Evolutionary conservation across 2,329 filamentous ascomycete genomes (phyloP), one percentile per base, ranked within the genome.

Genomic region (Ceratocystis harringtonii): DNA sequence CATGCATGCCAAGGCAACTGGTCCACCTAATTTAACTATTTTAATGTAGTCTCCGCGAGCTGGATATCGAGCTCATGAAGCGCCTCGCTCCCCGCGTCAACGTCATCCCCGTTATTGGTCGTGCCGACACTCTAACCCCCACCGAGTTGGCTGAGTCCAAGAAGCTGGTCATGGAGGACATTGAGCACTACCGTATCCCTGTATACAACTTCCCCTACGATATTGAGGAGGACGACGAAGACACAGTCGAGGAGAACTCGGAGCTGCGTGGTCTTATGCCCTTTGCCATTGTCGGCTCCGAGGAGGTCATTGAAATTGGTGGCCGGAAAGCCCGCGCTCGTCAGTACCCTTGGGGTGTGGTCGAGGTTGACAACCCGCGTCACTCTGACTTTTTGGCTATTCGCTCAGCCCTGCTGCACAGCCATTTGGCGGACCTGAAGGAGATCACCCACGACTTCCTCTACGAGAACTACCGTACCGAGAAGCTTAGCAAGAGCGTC

Each of bases 141-240:
- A 88, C 90, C 70, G 94, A 99, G 80, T 83, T 99, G 69, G 94
- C 94, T 70, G 94, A 99, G 79, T 97, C 92, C 71, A 99, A 99
- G 86, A 99, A 97, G 83, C 84, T 99, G 68, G 92, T 99, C 74
- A 99, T 99, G 94, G 94, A 99, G 81, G 94, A 99, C 75, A 99
- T 99, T 72, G 94, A 99, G 79, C 94, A 99, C 79, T 99, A 99
- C 81, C 89, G 94, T 75, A 99, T 99, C 72, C 94, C 94, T 60
- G 92, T 99, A 70, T 99, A 99, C 84, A 99, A 99, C 84, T 99
- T 99, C 82, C 94, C 94, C 62, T 99, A 99, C 80, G 94, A 99
- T 72, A 95, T 99, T 68, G 94, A 99, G 78, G 94, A 99, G 81
- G 94, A 99, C 72, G 94, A 99, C 71, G 94, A 99, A 79, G 94